Evolutionary conservation across 768 basidiomycete genomes (phyloP).

Genomic region (Podaxis sp.): DNA sequence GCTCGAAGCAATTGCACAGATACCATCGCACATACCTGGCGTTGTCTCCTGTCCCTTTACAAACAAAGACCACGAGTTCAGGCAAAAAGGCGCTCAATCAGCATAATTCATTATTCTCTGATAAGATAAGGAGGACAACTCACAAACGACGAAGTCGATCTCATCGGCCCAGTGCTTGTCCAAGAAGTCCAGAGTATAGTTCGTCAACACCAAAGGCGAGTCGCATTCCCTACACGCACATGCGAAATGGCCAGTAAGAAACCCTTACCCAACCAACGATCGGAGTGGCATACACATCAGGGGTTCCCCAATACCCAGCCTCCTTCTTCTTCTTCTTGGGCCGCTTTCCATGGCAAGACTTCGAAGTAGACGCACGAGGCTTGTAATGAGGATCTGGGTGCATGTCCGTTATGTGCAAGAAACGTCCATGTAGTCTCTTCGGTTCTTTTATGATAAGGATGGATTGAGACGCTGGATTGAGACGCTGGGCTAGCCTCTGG

Average conservation of each 20-base stretch:
- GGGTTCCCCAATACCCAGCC: slow-evolving; percentile 65
- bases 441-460: slow-evolving; percentile 27
- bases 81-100: slow-evolving; percentile 1
- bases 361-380: slow-evolving; percentile 47
- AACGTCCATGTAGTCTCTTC: slow-evolving; percentile 64
- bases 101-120: not conserved
- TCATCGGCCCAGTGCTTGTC: slow-evolving; percentile 78
- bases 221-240: slow-evolving; percentile 64
- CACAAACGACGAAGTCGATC: slow-evolving; percentile 89
- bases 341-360: slow-evolving; percentile 67
- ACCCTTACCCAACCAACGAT: not conserved
- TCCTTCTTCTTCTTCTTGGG: slow-evolving; percentile 50
- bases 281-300: slow-evolving; percentile 53
- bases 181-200: slow-evolving; percentile 79
- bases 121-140: slow-evolving; percentile 22
- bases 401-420: slow-evolving; percentile 81
- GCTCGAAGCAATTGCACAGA: not conserved
- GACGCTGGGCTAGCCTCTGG: not conserved
- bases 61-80: not conserved
- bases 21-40: slow-evolving; percentile 45
- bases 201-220: slow-evolving; percentile 74
- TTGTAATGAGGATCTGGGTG: slow-evolving; percentile 76
- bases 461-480: not conserved
- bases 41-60: slow-evolving; percentile 74
- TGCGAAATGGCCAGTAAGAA: not conserved